Conservation (phyloP, 345 rosid species). For the Murraya koenigii region DNA sequence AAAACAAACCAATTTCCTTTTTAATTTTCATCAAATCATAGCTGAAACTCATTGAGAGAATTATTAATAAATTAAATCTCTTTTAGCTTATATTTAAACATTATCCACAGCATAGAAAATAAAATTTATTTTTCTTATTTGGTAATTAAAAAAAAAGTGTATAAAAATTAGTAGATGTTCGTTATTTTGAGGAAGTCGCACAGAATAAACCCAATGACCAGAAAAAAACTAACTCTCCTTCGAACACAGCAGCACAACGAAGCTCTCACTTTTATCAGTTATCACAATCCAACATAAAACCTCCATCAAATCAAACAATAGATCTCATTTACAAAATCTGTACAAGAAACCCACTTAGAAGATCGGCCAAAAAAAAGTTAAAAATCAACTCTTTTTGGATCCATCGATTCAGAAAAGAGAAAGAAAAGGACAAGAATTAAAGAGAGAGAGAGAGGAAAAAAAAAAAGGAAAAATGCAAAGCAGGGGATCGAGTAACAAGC, state of each 20-base stretch:
- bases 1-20: not conserved
- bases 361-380: not conserved
- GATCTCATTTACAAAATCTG: not conserved
- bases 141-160: not conserved
- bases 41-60: not conserved
- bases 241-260: not conserved
- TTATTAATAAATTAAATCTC: no score
- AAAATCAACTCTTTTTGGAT: not conserved
- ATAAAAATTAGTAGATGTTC: not conserved
- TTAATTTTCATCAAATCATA: not conserved
- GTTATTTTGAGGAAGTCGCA: not conserved
- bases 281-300: not conserved
- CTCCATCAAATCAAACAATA: not conserved
- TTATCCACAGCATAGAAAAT: not conserved
- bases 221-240: not conserved
- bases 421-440: not conserved
- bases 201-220: not conserved
- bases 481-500: conserved; percentile 46
- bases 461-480: conserved; percentile 37
- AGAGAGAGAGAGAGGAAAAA: not conserved
- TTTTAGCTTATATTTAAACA: not conserved
- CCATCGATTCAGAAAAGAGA: not conserved
- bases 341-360: not conserved
- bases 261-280: not conserved
- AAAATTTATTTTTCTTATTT: not conserved